These are phyloP conservation scores for Sinapis alba DNA, from an alignment of 441 rosid species.

Conservation along the genomic window DNA sequence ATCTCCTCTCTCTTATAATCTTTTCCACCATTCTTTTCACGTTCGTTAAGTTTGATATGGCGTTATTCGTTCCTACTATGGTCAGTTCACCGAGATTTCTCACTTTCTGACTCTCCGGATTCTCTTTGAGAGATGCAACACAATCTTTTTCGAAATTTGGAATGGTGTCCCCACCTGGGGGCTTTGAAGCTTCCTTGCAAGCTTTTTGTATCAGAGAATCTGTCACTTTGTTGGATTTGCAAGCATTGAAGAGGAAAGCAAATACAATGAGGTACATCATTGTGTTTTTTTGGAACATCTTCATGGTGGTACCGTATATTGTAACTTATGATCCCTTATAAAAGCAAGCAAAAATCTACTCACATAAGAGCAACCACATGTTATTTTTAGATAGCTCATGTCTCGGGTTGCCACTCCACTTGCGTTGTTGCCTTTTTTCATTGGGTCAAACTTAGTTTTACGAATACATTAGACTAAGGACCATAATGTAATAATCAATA, in stretches of 20 bases:
- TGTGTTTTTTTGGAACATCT: background rate
- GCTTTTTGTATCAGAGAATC: conserved; percentile 11
- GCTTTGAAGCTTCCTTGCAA: background rate
- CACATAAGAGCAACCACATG: background rate
- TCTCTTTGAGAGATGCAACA: conserved; percentile 2
- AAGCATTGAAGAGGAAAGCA: conserved; percentile 6
- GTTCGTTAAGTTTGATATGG: background rate
- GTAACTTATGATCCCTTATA: conserved; percentile 2
- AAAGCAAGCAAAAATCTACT: background rate
- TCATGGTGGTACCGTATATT: background rate
- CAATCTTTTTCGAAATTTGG: background rate
- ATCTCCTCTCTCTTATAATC: background rate
- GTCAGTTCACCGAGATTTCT: background rate
- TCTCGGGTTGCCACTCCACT: conserved; percentile 19
- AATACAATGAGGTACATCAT: background rate
- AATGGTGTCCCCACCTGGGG: background rate
- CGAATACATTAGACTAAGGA: background rate
- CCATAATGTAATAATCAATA: background rate
- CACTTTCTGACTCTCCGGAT: background rate
- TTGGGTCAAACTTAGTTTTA: background rate
- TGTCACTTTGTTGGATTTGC: conserved; percentile 2
- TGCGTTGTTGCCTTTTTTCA: conserved; percentile 1
- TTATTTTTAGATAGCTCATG: conserved; percentile 18
- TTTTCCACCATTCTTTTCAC: background rate
- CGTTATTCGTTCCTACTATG: background rate